Evolutionary conservation across 495 filamentous ascomycete genomes (phyloP), one percentile per base, ranked within the genome.

Genomic region (Beverwykella pulmonaria): DNA sequence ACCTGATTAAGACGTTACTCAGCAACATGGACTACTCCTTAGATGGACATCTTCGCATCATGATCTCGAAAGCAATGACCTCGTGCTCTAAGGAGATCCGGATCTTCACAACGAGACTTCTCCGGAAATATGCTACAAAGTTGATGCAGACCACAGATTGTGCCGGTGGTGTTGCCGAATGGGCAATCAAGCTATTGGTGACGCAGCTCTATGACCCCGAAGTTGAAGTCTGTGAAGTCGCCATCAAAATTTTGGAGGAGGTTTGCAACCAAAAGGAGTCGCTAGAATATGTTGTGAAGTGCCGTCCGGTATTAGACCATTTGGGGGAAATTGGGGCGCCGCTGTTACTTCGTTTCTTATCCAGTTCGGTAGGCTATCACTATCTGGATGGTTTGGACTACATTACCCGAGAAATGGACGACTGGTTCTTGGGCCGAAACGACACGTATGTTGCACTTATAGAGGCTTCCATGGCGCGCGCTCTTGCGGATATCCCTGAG

Each of bases 401-500:
- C 70, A 98, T 98, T 74, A 94, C 92, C 44, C 92, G 94, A 70
- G 95, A 98, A 74, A 98, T 98, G 94, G 94, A 98, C 73, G 94
- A 98, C 76, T 98, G 94, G 94, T 98, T 97, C 73, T 84, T 91
- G 36, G 94, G 95, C 34, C 87, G 94, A 29, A 98, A 98, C 72
- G 93, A 98, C 75, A 87, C 85, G 44, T 98, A 98, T 75, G 94
- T 98, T 53, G 83, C 87, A 25, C 83, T 97, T n/a, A 92, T 98
- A 32, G 94, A 98, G 74, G 95, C 94, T 20, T 94, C 92, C 59
- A 81, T 98, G n/a, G 92, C 93, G 22, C 86, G 92, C 25, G 92
- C 92, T 8, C 92, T 97, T 62, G 80, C 88, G 22, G 87, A 91
- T 32, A 49, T 70, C 41, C 70, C 73, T 6, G 82, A 83, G 30